Conservation (phyloP, 73 alveolate genomes). For the Breviolum minutum region DNA sequence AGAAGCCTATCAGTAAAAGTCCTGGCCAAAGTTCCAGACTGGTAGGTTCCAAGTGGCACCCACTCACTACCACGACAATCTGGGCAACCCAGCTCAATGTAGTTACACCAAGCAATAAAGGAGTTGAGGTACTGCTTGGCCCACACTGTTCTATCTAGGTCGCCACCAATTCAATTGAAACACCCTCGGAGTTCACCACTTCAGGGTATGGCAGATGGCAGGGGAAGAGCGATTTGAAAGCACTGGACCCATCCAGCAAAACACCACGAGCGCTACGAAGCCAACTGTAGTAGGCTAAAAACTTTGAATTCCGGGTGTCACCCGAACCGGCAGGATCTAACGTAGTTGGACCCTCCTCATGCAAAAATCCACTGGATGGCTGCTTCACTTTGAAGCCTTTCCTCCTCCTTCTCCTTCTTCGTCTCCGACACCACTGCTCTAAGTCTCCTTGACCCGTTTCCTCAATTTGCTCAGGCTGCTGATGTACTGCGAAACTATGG, state of each 20-base stretch:
- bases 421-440: not conserved
- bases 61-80: not conserved
- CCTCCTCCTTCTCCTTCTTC: not conserved
- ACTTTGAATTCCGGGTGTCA: not conserved
- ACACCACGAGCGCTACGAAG: not conserved
- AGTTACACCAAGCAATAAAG: conserved; percentile 12
- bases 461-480: not conserved
- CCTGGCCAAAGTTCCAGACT: not conserved
- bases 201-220: not conserved
- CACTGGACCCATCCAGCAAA: conserved; percentile 11
- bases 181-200: not conserved
- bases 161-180: not conserved
- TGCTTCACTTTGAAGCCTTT: no score
- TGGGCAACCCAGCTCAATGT: not conserved
- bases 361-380: no score
- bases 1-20: not conserved
- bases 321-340: no score
- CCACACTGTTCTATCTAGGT: not conserved
- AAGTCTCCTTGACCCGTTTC: conserved; percentile 11
- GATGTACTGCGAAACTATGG: not conserved
- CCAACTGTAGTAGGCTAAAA: not conserved
- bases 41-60: not conserved
- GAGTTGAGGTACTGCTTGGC: not conserved
- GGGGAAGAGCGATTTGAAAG: not conserved
- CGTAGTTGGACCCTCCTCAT: no score